A percentile compares a stretch with the other conserved stretches of the same genome.
These are phyloP conservation scores for Suhomyces sp. DNA, from an alignment of 805 yeast genomes.

Conservation along the genomic window DNA sequence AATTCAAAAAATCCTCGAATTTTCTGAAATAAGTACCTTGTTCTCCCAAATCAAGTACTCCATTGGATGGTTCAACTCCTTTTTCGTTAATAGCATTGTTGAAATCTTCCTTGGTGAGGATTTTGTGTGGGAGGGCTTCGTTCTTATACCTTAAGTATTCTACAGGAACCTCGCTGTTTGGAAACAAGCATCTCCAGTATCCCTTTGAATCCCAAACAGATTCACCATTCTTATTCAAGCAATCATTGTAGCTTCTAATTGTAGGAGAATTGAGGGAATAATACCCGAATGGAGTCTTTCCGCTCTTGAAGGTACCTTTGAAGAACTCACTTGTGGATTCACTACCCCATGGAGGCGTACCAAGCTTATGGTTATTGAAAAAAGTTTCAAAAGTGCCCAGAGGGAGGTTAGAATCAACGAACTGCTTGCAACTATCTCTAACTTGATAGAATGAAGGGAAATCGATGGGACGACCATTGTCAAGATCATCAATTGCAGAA, in stretches of 20 bases:
- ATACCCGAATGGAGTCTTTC: constrained; percentile 42
- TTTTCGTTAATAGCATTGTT: constrained; percentile 26
- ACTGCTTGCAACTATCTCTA: constrained; percentile 8
- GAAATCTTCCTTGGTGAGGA: constrained; percentile 61
- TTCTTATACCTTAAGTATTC: constrained; percentile 28
- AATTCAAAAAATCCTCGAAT: constrained; percentile 62
- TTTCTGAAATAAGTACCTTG: constrained; percentile 64
- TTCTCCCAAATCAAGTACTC: constrained; percentile 40
- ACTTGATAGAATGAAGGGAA: constrained; percentile 24
- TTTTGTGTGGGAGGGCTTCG: constrained; percentile 22
- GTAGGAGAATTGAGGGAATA: constrained; percentile 61
- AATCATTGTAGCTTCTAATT: constrained; percentile 55
- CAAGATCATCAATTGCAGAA: no score
- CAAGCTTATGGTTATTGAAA: background rate
- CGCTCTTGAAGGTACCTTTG: constrained; percentile 16
- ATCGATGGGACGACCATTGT: no score
- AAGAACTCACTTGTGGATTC: background rate
- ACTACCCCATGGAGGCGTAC: background rate
- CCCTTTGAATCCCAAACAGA: constrained; percentile 85
- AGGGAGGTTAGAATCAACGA: constrained; percentile 4
- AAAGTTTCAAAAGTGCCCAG: background rate
- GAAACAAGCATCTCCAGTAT: constrained; percentile 88
- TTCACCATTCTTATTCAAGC: constrained; percentile 63
- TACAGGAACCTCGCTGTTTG: constrained; percentile 44
- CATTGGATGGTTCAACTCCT: constrained; percentile 10